phyloP scores from a whole-genome alignment of 2,329 filamentous ascomycete genomes.

The Emericellopsis atlantica region DNA sequence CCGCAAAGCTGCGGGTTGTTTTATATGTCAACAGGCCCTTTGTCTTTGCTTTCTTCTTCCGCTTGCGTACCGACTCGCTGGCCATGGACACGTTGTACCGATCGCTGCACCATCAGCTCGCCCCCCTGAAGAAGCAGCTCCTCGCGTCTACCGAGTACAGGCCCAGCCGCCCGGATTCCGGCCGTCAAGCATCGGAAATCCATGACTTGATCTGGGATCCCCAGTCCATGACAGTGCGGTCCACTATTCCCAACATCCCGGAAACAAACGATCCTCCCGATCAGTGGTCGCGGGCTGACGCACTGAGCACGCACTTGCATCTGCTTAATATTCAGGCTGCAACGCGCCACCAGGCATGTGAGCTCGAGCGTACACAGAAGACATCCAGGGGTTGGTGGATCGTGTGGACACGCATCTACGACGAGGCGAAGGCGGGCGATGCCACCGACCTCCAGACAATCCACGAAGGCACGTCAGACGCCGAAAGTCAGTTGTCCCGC shows the following conservation, averaged over 20 bases:
- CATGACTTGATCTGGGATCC: slow-evolving; percentile 55
- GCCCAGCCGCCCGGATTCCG: slow-evolving; percentile 24
- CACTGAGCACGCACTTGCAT: slow-evolving; percentile 52
- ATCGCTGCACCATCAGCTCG: slow-evolving; percentile 47
- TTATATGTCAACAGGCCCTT: slow-evolving; percentile 66
- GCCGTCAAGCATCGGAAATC: slow-evolving; percentile 27
- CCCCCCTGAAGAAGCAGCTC: slow-evolving; percentile 43
- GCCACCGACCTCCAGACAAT: slow-evolving; percentile 12
- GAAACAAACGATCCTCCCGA: slow-evolving; percentile 21
- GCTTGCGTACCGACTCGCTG: slow-evolving; percentile 41
- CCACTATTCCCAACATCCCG: slow-evolving; percentile 55
- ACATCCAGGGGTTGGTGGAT: slow-evolving; percentile 59
- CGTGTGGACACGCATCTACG: slow-evolving; percentile 48
- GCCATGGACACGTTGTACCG: slow-evolving; percentile 43
- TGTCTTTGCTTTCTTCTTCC: slow-evolving; percentile 65
- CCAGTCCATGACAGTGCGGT: slow-evolving; percentile 39
- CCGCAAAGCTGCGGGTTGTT: slow-evolving; percentile 50
- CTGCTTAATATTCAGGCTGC: slow-evolving; percentile 41
- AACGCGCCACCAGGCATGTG: slow-evolving; percentile 28
- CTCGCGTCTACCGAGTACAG: slow-evolving; percentile 43
- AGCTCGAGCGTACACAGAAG: slow-evolving; percentile 51
- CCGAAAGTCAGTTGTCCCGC: background rate
- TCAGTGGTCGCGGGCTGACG: slow-evolving; percentile 47
- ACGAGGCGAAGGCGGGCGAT: slow-evolving; percentile 11
- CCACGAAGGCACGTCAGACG: slow-evolving; percentile 9